Base-by-base conservation (phyloP, 2,329 filamentous ascomycete genomes). In the Penicillium sp. region DNA sequence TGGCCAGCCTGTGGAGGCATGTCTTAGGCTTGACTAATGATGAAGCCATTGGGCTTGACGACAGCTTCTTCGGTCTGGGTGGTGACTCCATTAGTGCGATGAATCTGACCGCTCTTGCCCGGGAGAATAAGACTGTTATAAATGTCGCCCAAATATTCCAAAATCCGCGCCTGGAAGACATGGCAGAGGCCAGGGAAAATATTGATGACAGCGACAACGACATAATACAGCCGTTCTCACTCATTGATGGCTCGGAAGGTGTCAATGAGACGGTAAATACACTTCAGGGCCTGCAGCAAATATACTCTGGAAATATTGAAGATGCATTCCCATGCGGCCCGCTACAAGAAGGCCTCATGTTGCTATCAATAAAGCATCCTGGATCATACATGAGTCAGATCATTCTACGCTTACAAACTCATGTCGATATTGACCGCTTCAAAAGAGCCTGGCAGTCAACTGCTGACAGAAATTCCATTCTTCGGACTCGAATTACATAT, bases 401-500 rank as follows among this genome's bases (percentile, higher is more conserved):
- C 33, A 57, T 71, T 3, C 59, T 70, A 7, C 49, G 56, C 1
- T 61, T 75, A 1, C 60, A 64, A 1, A 18, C 23, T 5, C 42
- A 60, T 3, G 48, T 70, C 1, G 64, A 74, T 14, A 24, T 72
- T 5, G 51, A 54, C 5, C 67, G 66, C 21, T 68, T 77, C 62
- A 69, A 67, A 51, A 55, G 61, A 6, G 68, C 73, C 1, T 77
- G 72, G 71, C 62, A 70, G 40, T 61, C 59, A n/a, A 64, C 69
- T 3, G 62, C 71, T 1, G 55, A 67, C n/a, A 64, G 66, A 14
- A 61, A 68, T 66, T 65, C 71, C 9, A 71, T 78, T 33, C 65
- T 78, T 20, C 70, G 76, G 4, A 78, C 75, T 1, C 67, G 74
- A 7, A 63, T 71, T 43, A 62, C 68, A 65, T 28, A 64, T 70